Conservation (phyloP, 2,329 filamentous ascomycete genomes). For the Berkeleyomyces basicola region DNA sequence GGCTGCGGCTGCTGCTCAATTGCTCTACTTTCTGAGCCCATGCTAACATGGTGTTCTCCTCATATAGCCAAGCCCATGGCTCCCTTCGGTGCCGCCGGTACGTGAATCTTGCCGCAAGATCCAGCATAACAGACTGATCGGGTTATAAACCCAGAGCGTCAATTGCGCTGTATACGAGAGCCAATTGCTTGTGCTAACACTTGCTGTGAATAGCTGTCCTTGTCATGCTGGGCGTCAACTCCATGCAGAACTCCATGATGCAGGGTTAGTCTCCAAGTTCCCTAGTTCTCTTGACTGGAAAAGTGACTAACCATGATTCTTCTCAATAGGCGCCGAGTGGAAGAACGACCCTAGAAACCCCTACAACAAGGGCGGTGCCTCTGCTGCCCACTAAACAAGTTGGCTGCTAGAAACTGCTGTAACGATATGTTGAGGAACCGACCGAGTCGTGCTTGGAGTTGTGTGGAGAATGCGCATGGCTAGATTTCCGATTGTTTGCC, state of each 20-base stretch:
- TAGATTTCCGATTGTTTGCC: background rate
- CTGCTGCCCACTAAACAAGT: constrained; percentile 26
- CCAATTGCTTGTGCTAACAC: constrained; percentile 10
- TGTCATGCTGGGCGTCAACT: constrained; percentile 84
- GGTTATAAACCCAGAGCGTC: background rate
- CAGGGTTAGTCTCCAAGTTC: constrained; percentile 39
- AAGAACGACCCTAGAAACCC: constrained; percentile 95
- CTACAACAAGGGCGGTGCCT: constrained; percentile 29
- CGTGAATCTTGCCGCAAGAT: constrained; percentile 12
- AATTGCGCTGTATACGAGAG: background rate
- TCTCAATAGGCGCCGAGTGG: constrained; percentile 62
- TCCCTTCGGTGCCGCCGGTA: constrained; percentile 93
- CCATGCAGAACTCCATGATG: constrained; percentile 60
- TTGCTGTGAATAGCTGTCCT: constrained; percentile 45
- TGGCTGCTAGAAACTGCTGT: background rate
- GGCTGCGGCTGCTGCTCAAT: constrained; percentile 5
- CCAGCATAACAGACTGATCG: background rate
- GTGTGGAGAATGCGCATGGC: background rate
- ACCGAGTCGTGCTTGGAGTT: background rate
- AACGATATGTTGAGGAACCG: constrained; percentile 3
- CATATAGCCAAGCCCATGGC: constrained; percentile 68
- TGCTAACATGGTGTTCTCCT: constrained; percentile 17
- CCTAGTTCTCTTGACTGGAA: background rate
- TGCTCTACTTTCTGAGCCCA: constrained; percentile 11
- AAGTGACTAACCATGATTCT: background rate